Evolutionary conservation across 2,329 filamentous ascomycete species (phyloP).

Genomic region (Aspergillus intermedius): DNA sequence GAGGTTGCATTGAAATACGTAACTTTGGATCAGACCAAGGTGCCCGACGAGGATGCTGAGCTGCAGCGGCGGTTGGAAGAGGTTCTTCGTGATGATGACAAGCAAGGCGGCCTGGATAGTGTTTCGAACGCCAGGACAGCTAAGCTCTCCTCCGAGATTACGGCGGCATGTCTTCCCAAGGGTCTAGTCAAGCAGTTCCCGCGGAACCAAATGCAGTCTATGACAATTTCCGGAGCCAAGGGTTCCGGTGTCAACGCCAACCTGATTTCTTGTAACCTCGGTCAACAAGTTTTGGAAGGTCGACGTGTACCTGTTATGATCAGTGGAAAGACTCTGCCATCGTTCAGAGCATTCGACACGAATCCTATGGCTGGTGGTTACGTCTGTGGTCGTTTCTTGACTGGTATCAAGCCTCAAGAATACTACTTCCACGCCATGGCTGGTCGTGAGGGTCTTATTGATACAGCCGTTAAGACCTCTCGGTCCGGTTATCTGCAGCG

Average conservation of each 20-base stretch:
- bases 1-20: constrained; percentile 83
- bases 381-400: constrained; percentile 93
- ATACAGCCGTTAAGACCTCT: constrained; percentile 97
- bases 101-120: constrained; percentile 84
- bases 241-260: constrained; percentile 90
- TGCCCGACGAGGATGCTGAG: constrained; percentile 60
- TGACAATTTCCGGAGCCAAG: constrained; percentile 96
- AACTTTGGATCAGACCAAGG: constrained; percentile 61
- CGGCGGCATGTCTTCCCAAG: constrained; percentile 68
- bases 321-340: constrained; percentile 90
- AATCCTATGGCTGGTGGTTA: constrained; percentile 86
- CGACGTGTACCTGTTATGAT: constrained; percentile 95
- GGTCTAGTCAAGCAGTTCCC: constrained; percentile 89
- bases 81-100: constrained; percentile 81
- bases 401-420: constrained; percentile 91
- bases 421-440: constrained; percentile 99
- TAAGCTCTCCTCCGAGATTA: constrained; percentile 70
- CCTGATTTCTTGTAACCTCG: constrained; percentile 93
- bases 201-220: constrained; percentile 96
- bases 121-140: constrained; percentile 68
- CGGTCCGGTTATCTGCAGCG: constrained; percentile 93
- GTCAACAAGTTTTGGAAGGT: constrained; percentile 93
- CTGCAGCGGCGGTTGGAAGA: constrained; percentile 76
- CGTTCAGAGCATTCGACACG: constrained; percentile 87
- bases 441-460: constrained; percentile 93